Percentiles rank a stretch among this genome's conserved stretches.
Evolutionary conservation across 2,329 filamentous ascomycete genomes (phyloP).

Genomic region (Neofusicoccum kwambonambiense): DNA sequence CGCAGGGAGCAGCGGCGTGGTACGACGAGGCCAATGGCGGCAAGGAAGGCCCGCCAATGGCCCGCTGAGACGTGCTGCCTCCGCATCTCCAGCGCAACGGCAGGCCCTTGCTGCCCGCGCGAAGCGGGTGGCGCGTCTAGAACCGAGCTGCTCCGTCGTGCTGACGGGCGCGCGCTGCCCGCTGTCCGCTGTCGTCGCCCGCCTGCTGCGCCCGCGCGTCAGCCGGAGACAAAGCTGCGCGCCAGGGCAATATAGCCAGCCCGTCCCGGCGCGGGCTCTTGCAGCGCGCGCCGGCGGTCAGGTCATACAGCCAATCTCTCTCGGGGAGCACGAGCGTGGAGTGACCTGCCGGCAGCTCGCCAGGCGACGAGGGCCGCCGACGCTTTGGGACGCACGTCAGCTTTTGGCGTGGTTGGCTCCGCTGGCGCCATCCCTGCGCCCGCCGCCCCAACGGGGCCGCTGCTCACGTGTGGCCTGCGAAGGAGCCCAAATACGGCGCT

Average conservation of each 20-base stretch:
- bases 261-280: neutral
- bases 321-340: conserved; percentile 9
- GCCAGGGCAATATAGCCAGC: conserved; percentile 1
- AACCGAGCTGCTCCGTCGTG: conserved; percentile 1
- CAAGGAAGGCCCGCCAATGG: conserved; percentile 10
- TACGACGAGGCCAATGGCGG: conserved; percentile 12
- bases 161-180: neutral
- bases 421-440: neutral
- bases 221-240: conserved; percentile 6
- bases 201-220: conserved; percentile 9
- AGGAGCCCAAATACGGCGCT: neutral
- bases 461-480: neutral
- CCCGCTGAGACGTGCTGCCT: neutral
- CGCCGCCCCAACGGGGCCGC: neutral
- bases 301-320: neutral
- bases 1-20: neutral
- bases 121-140: conserved; percentile 10
- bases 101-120: neutral
- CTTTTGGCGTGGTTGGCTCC: neutral
- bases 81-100: conserved; percentile 9
- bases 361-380: neutral
- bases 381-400: neutral
- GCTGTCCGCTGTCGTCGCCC: neutral
- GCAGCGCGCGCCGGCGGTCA: neutral
- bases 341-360: neutral